Evolutionary conservation across 352 stramenopile species (phyloP).

Genomic region (Phytophthora pistaciae): DNA sequence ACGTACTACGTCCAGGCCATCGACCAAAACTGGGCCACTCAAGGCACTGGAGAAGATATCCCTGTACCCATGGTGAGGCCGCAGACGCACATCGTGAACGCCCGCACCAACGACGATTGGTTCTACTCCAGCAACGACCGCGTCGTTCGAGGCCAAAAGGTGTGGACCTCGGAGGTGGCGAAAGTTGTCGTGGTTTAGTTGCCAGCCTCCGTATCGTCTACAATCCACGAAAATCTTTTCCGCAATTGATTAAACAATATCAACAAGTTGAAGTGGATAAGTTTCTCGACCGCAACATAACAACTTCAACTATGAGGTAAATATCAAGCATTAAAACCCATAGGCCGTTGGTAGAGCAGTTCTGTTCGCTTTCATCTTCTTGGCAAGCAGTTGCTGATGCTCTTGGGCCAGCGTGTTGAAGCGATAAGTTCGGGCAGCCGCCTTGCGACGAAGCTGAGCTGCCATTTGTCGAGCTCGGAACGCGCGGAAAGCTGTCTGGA

Average conservation of each 20-base stretch:
- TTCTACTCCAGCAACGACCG: constrained; percentile 59
- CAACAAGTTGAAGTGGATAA: neutral
- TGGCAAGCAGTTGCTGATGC: constrained; percentile 29
- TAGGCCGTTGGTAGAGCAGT: constrained; percentile 49
- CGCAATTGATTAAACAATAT: neutral
- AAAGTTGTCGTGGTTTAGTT: neutral
- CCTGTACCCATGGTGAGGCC: constrained; percentile 59
- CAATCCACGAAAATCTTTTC: too few species aligned
- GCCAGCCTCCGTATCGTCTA: too few species aligned
- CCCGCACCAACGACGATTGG: constrained; percentile 66
- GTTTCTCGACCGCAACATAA: neutral
- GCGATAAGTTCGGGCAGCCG: constrained; percentile 26
- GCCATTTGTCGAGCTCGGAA: constrained; percentile 51
- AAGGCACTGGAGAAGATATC: constrained; percentile 44
- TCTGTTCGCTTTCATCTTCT: constrained; percentile 33
- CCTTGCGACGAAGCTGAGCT: constrained; percentile 47
- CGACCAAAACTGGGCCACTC: constrained; percentile 70
- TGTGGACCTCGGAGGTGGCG: constrained; percentile 50
- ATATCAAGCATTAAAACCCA: constrained; percentile 45
- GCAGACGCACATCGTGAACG: constrained; percentile 82
- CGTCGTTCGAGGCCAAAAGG: constrained; percentile 58
- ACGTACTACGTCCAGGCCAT: constrained; percentile 73
- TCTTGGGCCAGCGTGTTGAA: constrained; percentile 11
- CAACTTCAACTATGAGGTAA: neutral
- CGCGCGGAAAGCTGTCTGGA: constrained; percentile 55